Percentiles rank a stretch among this genome's conserved stretches.
phyloP scores from a whole-genome alignment of 495 filamentous ascomycete species.

The Penicillium psychrofluorescens region DNA sequence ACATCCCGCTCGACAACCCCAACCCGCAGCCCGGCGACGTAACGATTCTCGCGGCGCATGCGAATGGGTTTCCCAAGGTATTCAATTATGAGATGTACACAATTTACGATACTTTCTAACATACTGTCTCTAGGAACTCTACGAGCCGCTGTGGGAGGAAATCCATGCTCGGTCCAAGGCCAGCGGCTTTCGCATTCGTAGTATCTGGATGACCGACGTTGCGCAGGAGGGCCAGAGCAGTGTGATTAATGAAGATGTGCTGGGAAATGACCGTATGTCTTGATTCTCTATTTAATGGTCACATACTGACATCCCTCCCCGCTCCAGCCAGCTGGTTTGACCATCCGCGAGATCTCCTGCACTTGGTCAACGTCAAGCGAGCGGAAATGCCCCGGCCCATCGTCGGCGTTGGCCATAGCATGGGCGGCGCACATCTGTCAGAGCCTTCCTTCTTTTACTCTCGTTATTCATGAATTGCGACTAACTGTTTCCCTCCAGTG shows the following conservation, averaged over 20 bases:
- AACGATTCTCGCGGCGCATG: slow-evolving; percentile 78
- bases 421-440: slow-evolving; percentile 65
- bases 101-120: no score
- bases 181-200: slow-evolving; percentile 60
- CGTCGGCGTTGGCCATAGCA: slow-evolving; percentile 86
- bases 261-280: slow-evolving; percentile 72
- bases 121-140: slow-evolving; percentile 56
- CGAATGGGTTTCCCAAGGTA: slow-evolving; percentile 87
- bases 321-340: slow-evolving; percentile 72
- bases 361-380: slow-evolving; percentile 79
- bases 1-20: slow-evolving; percentile 62
- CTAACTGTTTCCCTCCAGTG: slow-evolving; percentile 17
- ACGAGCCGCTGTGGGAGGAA: slow-evolving; percentile 83
- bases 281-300: not conserved
- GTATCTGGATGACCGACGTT: slow-evolving; percentile 83
- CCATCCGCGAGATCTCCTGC: slow-evolving; percentile 78
- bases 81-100: not conserved
- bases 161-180: slow-evolving; percentile 46
- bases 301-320: not conserved
- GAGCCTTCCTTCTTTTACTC: slow-evolving; percentile 6
- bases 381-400: slow-evolving; percentile 77
- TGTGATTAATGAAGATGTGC: slow-evolving; percentile 60
- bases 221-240: slow-evolving; percentile 70
- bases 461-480: not conserved
- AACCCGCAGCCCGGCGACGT: slow-evolving; percentile 62